Percentiles rank a stretch among this genome's conserved stretches.
Evolutionary conservation across 768 basidiomycete genomes (phyloP).

Genomic region (Termitomyces eurrhizus): DNA sequence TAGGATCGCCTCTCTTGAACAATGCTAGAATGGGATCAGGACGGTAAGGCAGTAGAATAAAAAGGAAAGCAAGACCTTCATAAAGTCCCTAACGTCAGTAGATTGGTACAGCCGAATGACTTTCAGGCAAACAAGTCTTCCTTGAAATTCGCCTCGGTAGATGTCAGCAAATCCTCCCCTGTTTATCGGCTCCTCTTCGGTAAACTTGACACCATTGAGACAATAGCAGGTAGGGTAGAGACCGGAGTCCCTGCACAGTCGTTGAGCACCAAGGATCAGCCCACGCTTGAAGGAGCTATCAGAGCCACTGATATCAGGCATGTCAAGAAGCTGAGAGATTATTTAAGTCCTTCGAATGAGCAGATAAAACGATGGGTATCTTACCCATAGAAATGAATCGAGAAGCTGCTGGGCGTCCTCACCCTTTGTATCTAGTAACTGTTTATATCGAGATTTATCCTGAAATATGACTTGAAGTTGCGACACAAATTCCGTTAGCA

Average conservation of each 20-base stretch:
- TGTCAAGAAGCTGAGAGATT: neutral
- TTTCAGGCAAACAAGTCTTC: neutral
- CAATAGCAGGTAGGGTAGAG: neutral
- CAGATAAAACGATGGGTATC: neutral
- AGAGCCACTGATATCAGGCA: neutral
- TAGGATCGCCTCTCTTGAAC: neutral
- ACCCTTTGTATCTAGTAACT: neutral
- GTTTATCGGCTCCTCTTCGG: neutral
- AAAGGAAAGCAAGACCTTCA: neutral
- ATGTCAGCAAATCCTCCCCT: constrained; percentile 1
- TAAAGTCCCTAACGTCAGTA: neutral
- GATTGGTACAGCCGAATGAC: constrained; percentile 1
- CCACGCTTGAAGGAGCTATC: neutral
- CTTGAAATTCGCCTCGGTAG: neutral
- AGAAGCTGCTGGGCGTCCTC: constrained; percentile 2
- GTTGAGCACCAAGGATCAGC: neutral
- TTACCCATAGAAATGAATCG: constrained; percentile 5
- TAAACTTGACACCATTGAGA: neutral
- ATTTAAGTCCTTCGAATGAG: neutral
- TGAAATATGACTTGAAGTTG: neutral
- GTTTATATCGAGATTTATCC: neutral
- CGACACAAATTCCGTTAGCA: neutral
- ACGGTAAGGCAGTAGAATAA: neutral
- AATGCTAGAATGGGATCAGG: neutral
- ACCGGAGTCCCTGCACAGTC: neutral